Evolutionary conservation across 768 basidiomycete genomes (phyloP), one percentile per base, ranked within the genome.

Genomic region (Kwoniella europaea): DNA sequence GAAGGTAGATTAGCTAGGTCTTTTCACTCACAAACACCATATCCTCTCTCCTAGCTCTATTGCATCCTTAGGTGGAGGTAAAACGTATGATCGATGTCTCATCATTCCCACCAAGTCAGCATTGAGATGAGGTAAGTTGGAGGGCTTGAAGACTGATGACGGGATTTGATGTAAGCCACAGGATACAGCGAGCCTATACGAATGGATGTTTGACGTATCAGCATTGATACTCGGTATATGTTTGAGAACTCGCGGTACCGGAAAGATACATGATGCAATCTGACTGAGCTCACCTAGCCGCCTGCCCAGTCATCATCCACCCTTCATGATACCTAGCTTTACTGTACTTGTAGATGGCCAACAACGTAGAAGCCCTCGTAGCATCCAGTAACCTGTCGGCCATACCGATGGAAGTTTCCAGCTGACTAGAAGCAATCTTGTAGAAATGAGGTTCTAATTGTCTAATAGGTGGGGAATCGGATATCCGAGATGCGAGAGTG

Each of bases 41-140:
- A 81, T 81, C 13, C 79, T 52, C 67, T 81, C 79, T 1, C 74
- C 79, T 4, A 77, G 74, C 27, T 79, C 79, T 27, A 79, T 69
- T 1, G 79, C 44, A 65, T 81, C 79, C 20, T 50, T 46, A 2
- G 79, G 76, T 41, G 79, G 76, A 0, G 74, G 74, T 10, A 81
- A 44, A 2, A 77, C 70, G 50, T 68, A 81, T 15, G 67, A 54
- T 57, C 76, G 24, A 54, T 77, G 72, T 13, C 79, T 60, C 79
- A 81, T 79, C 41, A 81, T 65, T 5, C 74, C 71, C 2, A 65
- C 67, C 7, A 81, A 44, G 35, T 79, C 78, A 16, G 70, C 65
- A 13, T 68, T 71, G 35, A 71, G 69, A 18, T 56, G 46, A n/a
- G 74, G 67, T 9, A 69, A 13, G 16, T 18, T 46, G 43, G 63